A percentile compares a stretch with the other conserved stretches of the same genome.
Conservation (phyloP, 116 monocot genomes). For the Trichopus zeylanicus region DNA sequence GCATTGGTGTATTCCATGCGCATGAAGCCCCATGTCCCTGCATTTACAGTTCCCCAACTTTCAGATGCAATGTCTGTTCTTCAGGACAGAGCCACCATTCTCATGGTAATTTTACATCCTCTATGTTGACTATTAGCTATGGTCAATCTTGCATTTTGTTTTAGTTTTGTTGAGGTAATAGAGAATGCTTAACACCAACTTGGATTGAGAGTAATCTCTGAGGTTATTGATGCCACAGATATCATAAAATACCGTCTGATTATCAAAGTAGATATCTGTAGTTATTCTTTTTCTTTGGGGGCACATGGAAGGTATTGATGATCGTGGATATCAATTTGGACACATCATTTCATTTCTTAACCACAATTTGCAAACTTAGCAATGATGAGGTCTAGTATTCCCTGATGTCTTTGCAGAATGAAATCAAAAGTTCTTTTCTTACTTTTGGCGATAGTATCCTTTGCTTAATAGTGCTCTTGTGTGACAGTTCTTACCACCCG, state of each 20-base stretch:
- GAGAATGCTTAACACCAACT: background rate
- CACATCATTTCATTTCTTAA: too few species aligned
- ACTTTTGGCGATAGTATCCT: background rate
- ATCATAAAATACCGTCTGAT: too few species aligned
- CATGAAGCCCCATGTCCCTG: conserved; percentile 56
- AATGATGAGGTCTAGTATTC: too few species aligned
- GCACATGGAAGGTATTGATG: too few species aligned
- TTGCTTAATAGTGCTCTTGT: background rate
- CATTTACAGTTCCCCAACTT: conserved; percentile 56
- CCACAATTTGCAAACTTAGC: too few species aligned
- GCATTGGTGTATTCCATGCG: conserved; percentile 22
- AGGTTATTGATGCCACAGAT: too few species aligned
- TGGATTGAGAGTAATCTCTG: background rate
- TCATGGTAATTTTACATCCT: conserved; percentile 36
- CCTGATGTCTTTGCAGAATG: too few species aligned
- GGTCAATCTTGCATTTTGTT: background rate
- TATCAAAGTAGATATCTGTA: too few species aligned
- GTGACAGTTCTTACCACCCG: conserved; percentile 1
- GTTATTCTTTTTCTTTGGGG: too few species aligned
- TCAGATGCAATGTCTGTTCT: conserved; percentile 59
- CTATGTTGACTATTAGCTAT: background rate
- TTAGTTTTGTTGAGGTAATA: too few species aligned
- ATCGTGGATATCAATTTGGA: too few species aligned
- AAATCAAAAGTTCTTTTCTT: background rate
- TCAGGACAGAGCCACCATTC: conserved; percentile 35